phyloP scores from a whole-genome alignment of 352 stramenopile species.

The Phytopythium chamaehyphon region DNA sequence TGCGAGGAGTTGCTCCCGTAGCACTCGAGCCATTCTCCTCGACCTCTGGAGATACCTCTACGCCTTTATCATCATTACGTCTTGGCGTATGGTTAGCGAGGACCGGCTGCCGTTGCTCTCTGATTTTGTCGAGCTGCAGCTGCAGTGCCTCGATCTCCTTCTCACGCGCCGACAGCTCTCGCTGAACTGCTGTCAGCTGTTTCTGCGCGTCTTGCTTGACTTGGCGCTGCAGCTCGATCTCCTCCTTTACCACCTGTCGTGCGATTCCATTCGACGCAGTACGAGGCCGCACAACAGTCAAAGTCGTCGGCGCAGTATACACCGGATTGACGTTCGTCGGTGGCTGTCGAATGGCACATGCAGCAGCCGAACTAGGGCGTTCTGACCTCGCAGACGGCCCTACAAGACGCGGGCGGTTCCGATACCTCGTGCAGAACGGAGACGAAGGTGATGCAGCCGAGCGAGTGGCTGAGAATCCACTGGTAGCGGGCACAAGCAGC shows the following conservation, averaged over 20 bases:
- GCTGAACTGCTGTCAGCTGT: conserved; percentile 39
- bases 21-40: not conserved
- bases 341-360: not conserved
- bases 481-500: conserved; percentile 7
- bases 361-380: not conserved
- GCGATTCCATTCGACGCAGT: conserved; percentile 16
- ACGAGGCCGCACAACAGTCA: conserved; percentile 9
- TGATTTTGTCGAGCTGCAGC: conserved; percentile 30
- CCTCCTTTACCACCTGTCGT: conserved; percentile 42
- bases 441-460: not conserved
- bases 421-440: conserved; percentile 1
- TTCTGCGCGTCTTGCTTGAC: conserved; percentile 40
- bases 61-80: too few relatives aligned
- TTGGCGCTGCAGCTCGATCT: conserved; percentile 48
- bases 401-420: not conserved
- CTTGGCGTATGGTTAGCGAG: too few relatives aligned
- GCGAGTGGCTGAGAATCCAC: not conserved
- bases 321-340: not conserved
- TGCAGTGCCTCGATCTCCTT: conserved; percentile 34
- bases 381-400: not conserved
- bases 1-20: not conserved
- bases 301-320: conserved; percentile 6
- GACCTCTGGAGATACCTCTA: too few relatives aligned
- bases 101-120: conserved; percentile 6
- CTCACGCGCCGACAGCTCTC: conserved; percentile 21